Evolutionary conservation across 148 eudicot species (phyloP).

Genomic region (Rhododendron griersonianum): DNA sequence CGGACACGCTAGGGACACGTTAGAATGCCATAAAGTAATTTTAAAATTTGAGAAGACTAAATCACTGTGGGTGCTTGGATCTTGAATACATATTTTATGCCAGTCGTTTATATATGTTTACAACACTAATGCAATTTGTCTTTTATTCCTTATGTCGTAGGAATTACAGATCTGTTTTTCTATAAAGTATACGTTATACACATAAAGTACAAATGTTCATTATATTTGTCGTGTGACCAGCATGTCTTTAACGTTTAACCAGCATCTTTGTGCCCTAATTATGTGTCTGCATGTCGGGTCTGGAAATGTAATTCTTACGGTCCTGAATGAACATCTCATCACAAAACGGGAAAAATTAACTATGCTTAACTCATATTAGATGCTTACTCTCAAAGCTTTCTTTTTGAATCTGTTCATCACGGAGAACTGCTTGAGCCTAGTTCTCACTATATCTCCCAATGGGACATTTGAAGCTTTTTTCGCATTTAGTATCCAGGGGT

Average conservation of each 20-base stretch:
- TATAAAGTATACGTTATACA: background rate
- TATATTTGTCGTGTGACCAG: background rate
- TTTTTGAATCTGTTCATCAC: slow-evolving; percentile 90
- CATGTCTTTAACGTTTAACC: background rate
- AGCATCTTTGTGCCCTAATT: background rate
- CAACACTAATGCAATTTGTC: background rate
- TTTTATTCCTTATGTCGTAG: background rate
- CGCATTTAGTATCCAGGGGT: slow-evolving; percentile 84
- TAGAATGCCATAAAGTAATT: background rate
- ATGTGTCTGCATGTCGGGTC: background rate
- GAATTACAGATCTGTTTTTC: background rate
- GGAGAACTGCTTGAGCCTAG: slow-evolving; percentile 83
- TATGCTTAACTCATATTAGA: background rate
- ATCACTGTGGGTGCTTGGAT: background rate
- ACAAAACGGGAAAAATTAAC: background rate
- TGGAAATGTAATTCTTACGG: background rate
- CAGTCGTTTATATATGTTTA: background rate
- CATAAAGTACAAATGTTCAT: background rate
- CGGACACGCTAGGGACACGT: background rate
- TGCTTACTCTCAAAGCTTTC: slow-evolving; percentile 68
- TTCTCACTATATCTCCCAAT: slow-evolving; percentile 81
- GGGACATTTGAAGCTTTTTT: slow-evolving; percentile 92
- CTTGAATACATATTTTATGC: background rate
- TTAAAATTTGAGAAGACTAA: background rate
- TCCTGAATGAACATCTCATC: background rate